Conservation (phyloP, 495 filamentous ascomycete genomes). For the Penicillium samsonianum region DNA sequence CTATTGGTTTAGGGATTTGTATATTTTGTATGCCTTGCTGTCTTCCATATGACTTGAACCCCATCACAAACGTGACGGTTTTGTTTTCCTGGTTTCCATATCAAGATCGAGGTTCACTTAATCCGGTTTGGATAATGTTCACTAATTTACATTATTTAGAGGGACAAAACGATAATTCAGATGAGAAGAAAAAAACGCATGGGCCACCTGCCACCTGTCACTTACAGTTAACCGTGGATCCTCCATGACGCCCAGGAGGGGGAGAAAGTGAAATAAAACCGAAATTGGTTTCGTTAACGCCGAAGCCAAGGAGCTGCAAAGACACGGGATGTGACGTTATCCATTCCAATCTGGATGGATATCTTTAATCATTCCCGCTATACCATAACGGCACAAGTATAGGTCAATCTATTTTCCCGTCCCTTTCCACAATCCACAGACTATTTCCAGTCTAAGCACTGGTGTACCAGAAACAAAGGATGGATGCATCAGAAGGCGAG, state of each 20-base stretch:
- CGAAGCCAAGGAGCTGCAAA: background rate
- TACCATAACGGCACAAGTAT: background rate
- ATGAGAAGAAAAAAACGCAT: slow-evolving; percentile 9
- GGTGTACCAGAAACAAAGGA: slow-evolving; percentile 16
- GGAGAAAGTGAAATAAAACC: slow-evolving; percentile 6
- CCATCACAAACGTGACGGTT: background rate
- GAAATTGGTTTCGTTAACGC: background rate
- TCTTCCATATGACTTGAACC: background rate
- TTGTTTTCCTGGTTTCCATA: background rate
- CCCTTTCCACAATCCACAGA: slow-evolving; percentile 5
- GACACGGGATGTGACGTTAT: slow-evolving; percentile 3
- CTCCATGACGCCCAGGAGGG: slow-evolving; percentile 6
- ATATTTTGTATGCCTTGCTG: background rate
- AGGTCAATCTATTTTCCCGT: slow-evolving; percentile 30
- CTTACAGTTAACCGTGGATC: slow-evolving; percentile 9
- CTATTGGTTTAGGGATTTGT: slow-evolving; percentile 1
- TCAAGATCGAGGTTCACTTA: background rate
- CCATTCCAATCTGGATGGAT: slow-evolving; percentile 2
- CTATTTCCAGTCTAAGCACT: slow-evolving; percentile 22
- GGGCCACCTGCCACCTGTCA: slow-evolving; percentile 38
- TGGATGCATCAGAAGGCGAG: slow-evolving; percentile 16
- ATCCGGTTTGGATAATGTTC: background rate
- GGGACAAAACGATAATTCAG: background rate
- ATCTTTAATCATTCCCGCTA: slow-evolving; percentile 11
- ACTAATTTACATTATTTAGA: no score